phyloP scores from a whole-genome alignment of 805 yeast species.

The Spathaspora sp. region DNA sequence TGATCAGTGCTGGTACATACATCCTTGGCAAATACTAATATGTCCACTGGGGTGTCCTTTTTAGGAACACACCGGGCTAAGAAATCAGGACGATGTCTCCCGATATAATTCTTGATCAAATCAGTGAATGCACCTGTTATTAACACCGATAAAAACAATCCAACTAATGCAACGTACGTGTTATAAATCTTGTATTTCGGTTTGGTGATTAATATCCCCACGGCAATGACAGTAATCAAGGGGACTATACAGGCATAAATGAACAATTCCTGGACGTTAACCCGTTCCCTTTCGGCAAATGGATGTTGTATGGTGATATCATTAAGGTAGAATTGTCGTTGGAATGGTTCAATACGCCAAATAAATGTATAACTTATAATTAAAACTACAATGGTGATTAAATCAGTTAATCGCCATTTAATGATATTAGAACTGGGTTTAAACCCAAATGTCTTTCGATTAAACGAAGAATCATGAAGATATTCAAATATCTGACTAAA shows the following conservation, averaged over 20 bases:
- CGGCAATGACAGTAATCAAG: slow-evolving; percentile 28
- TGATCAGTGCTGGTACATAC: slow-evolving; percentile 54
- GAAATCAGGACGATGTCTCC: slow-evolving; percentile 91
- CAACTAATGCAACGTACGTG: slow-evolving; percentile 62
- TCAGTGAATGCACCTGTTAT: slow-evolving; percentile 66
- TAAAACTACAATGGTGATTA: slow-evolving; percentile 19
- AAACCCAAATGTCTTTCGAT: slow-evolving; percentile 27
- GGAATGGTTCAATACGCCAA: slow-evolving; percentile 51
- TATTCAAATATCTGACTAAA: slow-evolving; percentile 7
- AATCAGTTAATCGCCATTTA: slow-evolving; percentile 25
- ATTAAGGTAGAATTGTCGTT: slow-evolving; percentile 71
- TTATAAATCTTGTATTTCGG: slow-evolving; percentile 55
- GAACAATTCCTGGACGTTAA: slow-evolving; percentile 52
- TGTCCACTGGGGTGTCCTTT: slow-evolving; percentile 50
- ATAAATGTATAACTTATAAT: slow-evolving; percentile 18
- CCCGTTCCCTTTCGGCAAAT: slow-evolving; percentile 69
- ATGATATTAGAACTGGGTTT: slow-evolving; percentile 13
- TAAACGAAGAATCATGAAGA: slow-evolving; percentile 16
- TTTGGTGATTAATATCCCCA: slow-evolving; percentile 41
- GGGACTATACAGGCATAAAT: slow-evolving; percentile 56
- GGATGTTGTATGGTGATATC: slow-evolving; percentile 83
- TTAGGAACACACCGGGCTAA: slow-evolving; percentile 78
- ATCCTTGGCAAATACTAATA: slow-evolving; percentile 57
- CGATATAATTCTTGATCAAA: slow-evolving; percentile 76
- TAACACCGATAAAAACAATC: slow-evolving; percentile 57